A percentile compares a stretch with the other conserved stretches of the same genome.
Evolutionary conservation across 148 eudicot genomes (phyloP).

Genomic region (Agrostemma githago): DNA sequence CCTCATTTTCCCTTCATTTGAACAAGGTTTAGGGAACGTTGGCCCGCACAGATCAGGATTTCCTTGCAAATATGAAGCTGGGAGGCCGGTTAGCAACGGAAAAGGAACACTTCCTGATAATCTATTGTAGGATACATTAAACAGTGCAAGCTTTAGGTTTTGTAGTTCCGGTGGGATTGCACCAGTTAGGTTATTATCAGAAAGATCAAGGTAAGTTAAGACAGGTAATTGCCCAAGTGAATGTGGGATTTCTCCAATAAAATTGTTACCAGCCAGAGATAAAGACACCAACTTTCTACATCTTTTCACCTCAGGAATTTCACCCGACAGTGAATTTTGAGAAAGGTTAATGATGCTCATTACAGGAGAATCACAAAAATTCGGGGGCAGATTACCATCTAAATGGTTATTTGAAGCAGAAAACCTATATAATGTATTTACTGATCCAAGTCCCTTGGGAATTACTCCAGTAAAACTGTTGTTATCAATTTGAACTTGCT

Average conservation of each 20-base stretch:
- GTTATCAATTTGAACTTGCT: constrained; percentile 96
- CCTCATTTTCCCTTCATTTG: constrained; percentile 21
- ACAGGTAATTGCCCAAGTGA: constrained; percentile 76
- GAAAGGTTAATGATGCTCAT: constrained; percentile 86
- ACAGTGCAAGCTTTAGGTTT: constrained; percentile 77
- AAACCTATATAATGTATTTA: constrained; percentile 68
- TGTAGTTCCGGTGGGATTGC: constrained; percentile 67
- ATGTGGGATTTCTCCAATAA: constrained; percentile 61
- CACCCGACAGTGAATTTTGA: constrained; percentile 55
- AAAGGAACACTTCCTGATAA: constrained; percentile 67
- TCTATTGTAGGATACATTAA: constrained; percentile 70
- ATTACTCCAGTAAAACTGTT: constrained; percentile 63
- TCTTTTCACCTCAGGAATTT: constrained; percentile 56
- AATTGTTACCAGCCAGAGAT: constrained; percentile 62
- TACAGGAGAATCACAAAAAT: constrained; percentile 83
- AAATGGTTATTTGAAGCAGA: constrained; percentile 78
- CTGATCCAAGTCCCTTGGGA: constrained; percentile 67
- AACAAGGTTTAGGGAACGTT: constrained; percentile 58
- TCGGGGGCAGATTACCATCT: constrained; percentile 64
- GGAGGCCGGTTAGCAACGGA: constrained; percentile 59
- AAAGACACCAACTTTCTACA: constrained; percentile 71
- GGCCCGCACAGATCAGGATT: constrained; percentile 70
- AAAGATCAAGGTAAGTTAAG: constrained; percentile 84
- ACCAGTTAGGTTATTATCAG: constrained; percentile 76
- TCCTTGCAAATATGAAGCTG: constrained; percentile 83